phyloP scores from a whole-genome alignment of 2,329 filamentous ascomycete species.

The Nemania serpens region DNA sequence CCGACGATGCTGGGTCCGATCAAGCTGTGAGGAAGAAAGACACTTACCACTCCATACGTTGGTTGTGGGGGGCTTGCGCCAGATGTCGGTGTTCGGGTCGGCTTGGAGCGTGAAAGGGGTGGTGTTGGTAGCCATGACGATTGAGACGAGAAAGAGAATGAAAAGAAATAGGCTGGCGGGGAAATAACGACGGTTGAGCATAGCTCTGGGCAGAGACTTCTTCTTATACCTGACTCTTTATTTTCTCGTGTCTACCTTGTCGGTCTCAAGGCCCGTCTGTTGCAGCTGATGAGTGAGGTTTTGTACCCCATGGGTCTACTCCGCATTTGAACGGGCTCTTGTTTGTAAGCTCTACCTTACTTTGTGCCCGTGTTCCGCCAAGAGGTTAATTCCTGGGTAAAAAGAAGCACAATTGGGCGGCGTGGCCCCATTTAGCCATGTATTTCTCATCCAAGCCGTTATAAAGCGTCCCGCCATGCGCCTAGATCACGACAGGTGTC shows the following conservation, averaged over 20 bases:
- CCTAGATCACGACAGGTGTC: background rate
- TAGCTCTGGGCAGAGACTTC: background rate
- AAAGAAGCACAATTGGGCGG: background rate
- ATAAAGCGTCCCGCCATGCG: background rate
- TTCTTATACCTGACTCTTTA: constrained; percentile 7
- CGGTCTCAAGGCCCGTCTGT: background rate
- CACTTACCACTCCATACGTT: constrained; percentile 64
- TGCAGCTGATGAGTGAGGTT: background rate
- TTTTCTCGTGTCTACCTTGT: background rate
- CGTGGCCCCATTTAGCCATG: constrained; percentile 1
- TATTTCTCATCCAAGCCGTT: background rate
- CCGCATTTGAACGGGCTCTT: constrained; percentile 10
- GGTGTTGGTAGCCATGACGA: constrained; percentile 18
- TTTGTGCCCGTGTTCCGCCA: no score
- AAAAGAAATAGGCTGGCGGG: background rate
- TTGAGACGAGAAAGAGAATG: no score
- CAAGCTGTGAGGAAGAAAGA: background rate
- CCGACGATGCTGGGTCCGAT: no score
- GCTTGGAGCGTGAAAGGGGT: constrained; percentile 58
- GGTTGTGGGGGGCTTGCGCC: constrained; percentile 73
- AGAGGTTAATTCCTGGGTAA: background rate
- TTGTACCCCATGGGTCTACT: constrained; percentile 13
- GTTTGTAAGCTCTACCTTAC: background rate
- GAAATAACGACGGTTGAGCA: background rate
- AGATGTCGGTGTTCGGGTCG: constrained; percentile 70